Percentiles rank a stretch among this genome's conserved stretches.
Conservation (phyloP, 768 basidiomycete species). For the Pholiota microspora region DNA sequence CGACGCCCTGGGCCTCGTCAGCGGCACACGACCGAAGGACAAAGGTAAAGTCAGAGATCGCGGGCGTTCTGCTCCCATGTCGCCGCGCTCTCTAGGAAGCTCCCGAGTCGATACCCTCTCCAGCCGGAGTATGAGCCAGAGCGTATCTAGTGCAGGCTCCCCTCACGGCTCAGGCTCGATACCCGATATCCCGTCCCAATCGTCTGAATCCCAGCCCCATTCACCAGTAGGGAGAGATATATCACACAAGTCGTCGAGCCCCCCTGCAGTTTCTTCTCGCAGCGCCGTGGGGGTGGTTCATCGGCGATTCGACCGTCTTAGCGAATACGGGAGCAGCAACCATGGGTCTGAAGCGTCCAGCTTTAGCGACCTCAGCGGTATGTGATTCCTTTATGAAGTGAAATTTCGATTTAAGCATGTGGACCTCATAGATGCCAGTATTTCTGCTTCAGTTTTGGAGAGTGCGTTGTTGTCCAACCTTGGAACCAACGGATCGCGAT, state of each 20-base stretch:
- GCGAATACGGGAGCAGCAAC: conserved; percentile 60
- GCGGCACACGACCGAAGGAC: conserved; percentile 29
- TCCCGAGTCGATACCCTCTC: conserved; percentile 37
- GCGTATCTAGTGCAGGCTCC: conserved; percentile 71
- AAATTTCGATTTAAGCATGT: conserved; percentile 3
- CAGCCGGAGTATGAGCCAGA: conserved; percentile 57
- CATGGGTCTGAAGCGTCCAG: conserved; percentile 76
- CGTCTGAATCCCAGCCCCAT: conserved; percentile 52
- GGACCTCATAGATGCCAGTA: conserved; percentile 54
- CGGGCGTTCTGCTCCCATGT: conserved; percentile 36
- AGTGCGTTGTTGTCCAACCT: conserved; percentile 80
- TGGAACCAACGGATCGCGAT: conserved; percentile 58
- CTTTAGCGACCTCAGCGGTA: conserved; percentile 86
- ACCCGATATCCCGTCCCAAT: conserved; percentile 77
- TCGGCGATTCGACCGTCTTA: conserved; percentile 41
- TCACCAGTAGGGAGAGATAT: conserved; percentile 52
- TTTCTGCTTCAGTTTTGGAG: conserved; percentile 78
- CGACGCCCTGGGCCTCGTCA: conserved; percentile 70
- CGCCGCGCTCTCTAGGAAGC: conserved; percentile 32
- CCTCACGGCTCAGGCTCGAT: conserved; percentile 79
- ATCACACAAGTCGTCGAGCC: conserved; percentile 60
- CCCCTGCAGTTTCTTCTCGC: conserved; percentile 54
- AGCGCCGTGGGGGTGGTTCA: conserved; percentile 52
- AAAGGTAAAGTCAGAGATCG: conserved; percentile 45
- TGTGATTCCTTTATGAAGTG: conserved; percentile 19